Evolutionary conservation across 352 stramenopile genomes (phyloP).

Genomic region (Phytophthora melonis): DNA sequence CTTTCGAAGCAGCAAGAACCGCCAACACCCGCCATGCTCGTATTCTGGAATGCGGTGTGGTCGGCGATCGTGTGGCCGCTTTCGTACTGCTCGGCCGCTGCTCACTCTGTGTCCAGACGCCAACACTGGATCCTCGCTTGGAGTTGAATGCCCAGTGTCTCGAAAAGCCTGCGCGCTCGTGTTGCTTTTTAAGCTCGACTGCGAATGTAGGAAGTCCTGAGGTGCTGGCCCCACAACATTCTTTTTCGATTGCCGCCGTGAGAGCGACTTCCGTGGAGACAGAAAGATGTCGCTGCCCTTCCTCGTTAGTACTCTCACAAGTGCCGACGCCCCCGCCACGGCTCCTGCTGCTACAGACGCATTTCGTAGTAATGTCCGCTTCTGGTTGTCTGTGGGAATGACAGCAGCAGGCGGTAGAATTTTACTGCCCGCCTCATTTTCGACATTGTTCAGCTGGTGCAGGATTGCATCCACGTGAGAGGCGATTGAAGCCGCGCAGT

Average conservation of each 20-base stretch:
- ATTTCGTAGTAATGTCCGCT: background rate
- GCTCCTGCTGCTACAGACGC: conserved; percentile 11
- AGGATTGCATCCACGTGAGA: conserved; percentile 27
- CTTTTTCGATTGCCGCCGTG: background rate
- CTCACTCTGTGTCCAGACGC: background rate
- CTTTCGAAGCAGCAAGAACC: background rate
- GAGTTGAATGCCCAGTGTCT: background rate
- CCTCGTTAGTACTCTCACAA: conserved; percentile 2
- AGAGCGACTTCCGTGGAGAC: background rate
- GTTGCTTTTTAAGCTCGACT: conserved; percentile 7
- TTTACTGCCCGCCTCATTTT: background rate
- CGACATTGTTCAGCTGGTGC: background rate
- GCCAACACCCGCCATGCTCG: background rate
- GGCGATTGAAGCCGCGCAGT: conserved; percentile 36
- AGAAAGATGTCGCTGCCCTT: conserved; percentile 2
- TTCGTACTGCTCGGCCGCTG: background rate
- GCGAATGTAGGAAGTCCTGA: background rate
- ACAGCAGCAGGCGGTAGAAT: background rate
- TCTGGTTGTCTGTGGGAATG: background rate
- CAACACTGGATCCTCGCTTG: background rate
- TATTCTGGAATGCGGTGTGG: background rate
- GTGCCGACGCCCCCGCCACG: background rate
- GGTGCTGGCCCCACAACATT: background rate
- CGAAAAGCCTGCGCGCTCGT: background rate
- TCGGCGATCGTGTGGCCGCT: background rate